Evolutionary conservation across 2,329 filamentous ascomycete species (phyloP), one percentile per base, ranked within the genome.

Genomic region (Chrysoporthe cubensis): DNA sequence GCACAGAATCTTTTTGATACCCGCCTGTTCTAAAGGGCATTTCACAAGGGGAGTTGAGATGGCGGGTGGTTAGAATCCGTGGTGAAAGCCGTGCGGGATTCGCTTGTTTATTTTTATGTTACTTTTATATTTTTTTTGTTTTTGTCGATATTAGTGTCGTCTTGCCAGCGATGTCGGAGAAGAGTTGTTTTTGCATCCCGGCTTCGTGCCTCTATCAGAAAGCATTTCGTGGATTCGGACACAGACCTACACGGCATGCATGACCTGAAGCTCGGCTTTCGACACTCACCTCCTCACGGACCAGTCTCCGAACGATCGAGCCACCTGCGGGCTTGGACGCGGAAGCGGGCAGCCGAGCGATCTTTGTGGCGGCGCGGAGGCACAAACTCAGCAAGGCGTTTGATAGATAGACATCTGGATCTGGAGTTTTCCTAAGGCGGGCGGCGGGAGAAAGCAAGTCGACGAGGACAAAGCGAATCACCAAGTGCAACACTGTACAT

Each of bases 1-100:
- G 67, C 40, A 59, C 67, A 64, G 62, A 74, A 56, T 58, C 52
- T 48, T 48, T 57, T 58, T 65, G 62, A 65, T 65, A 65, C 62
- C 62, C 62, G 34, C 56, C 56, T 44, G 2, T 58, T 48, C 42
- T 42, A 26, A 60, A 60, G 62, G 54, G 56, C 56, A 48, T 44
- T 32, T 58, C 54, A 37, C 26, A 14, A 48, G 44, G 32, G 43
- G 37, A 48, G 61, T 62, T 13, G 40, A 61, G 54, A 11, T 37
- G 26, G 11, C 13, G 67, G 61, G 16, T 7, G 48, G 61, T 14
- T 57, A 57, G 34, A 66, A 66, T 40, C 52, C 43, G 42, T 46
- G 40, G 44, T 61, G 58, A 40, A 34, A 34, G 68, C 26, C 57
- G 57, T 59, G 54, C 9, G 37, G 66, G 26, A 42, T 8, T 18